Base-by-base conservation (phyloP, 1,284 basidiomycete genomes). In the Coniferiporia weirii region DNA sequence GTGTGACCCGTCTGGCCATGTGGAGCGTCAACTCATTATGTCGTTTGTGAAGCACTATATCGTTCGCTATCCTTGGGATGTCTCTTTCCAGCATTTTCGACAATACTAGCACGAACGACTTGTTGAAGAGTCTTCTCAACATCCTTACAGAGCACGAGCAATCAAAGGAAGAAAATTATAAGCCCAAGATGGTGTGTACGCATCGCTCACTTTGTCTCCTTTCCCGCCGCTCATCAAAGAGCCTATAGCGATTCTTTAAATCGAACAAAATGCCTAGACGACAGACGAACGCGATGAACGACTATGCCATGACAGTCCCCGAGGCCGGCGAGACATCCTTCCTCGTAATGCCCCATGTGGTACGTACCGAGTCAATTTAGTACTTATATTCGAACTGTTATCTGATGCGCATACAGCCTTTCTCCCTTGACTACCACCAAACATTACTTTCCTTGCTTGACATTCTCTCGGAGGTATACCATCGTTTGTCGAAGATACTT, bases 361-460 rank as follows among this genome's bases (percentile, higher is more conserved):
- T 87, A 64, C 64, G 81, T 75, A 13, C 12, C 8, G 8, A 12
- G 3, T 15, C 38, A 40, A 47, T 36, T 50, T 55, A 34, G n/a
- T n/a, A n/a, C n/a, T 46, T 47, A 32, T 20, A 47, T 32, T 38
- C 19, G 40, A 5, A 5, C 5, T 27, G 27, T 2, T 4, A 15
- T 9, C n/a, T 13, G 13, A 27, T 17, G 15, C 47, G 12, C 17
- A 47, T 54, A 13, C 32, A 93, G 91, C 89, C 91, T 15, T 94
- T 94, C 71, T 75, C 85, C 3, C 71, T 94, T 54, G 92, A 94
- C 72, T 94, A 94, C 67, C 87, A 91, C 64, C 88, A 94, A 73
- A 90, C 89, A 5, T 80, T 93, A 34, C 81, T 92, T 52, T 91
- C 92, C 38, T 81, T 93, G 35, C 84, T 93, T 57, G 92, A 94